Base-by-base conservation (phyloP, 345 rosid species). In the Pseudoturritis turrita region DNA sequence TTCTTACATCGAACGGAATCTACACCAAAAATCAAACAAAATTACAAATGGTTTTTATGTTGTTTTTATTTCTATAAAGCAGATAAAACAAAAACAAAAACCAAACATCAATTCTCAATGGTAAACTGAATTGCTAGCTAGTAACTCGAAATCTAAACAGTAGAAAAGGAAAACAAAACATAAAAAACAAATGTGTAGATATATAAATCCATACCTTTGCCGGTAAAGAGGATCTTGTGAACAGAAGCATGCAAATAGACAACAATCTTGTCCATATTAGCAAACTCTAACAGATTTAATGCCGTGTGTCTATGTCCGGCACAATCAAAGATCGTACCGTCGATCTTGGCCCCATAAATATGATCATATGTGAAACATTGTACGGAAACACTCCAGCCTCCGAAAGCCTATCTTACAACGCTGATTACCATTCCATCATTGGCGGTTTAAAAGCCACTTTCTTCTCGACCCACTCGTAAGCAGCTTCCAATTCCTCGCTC, bases 301-400 rank as follows among this genome's bases (percentile, higher is more conserved):
- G 96, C 88, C 5, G 91, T 84, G 70, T 92, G 98, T 52, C 98
- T 79, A 5, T 76, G 96, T 12, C 90, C 90, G 3, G 69, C 53
- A 41, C 62, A 35, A 11, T 92, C 93, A 60, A 92, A 90, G 17
- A 86, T 88, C 10, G 92, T 78, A 21, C 96, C 96, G 0, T 96
- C 90, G 21, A 83, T 39, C 68, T 90, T 92, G 8, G 98, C 90
- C 56, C 98, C 96, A 1, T 79, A 57, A 3, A 77, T 19, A 67
- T 92, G 96, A 53, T 84, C 88, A 37, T 65, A 92, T 14, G 92
- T 92, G 68, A 88, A 92, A 90, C 90, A 21, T 84, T 90, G 51
- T 83, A 53, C 0, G 98, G 98, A 35, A 22, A 29, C 17, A 82
- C 88, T 7, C 98, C 93, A 0, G 68, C 89, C 68, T 87, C 91